Conservation (phyloP, 176 grass and related monocot genomes). For the Zizania latifolia region DNA sequence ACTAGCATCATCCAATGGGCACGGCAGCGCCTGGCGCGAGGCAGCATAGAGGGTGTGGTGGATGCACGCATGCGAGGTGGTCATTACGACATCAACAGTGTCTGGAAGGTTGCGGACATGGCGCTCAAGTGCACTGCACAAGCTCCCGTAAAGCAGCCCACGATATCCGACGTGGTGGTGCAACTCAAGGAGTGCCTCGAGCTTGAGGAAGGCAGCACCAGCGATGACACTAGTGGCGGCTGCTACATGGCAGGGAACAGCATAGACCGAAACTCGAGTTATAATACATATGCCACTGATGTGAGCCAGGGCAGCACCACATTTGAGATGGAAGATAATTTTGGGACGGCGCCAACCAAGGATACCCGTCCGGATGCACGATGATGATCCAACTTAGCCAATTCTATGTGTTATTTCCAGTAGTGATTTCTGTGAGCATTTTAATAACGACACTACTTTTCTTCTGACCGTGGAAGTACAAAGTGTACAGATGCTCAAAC, state of each 20-base stretch:
- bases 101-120: constrained; percentile 49
- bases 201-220: constrained; percentile 5
- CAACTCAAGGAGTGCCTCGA: constrained; percentile 49
- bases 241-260: background rate
- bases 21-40: background rate
- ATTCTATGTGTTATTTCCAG: background rate
- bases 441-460: background rate
- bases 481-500: background rate
- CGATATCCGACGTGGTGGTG: constrained; percentile 48
- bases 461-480: background rate
- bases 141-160: background rate
- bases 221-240: background rate
- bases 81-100: constrained; percentile 28
- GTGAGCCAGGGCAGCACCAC: background rate
- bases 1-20: constrained; percentile 18
- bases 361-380: background rate
- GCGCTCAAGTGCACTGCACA: constrained; percentile 53
- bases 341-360: background rate
- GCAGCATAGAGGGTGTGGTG: constrained; percentile 40
- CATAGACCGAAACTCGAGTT: background rate
- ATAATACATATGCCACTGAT: constrained; percentile 6
- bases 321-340: background rate
- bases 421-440: background rate
- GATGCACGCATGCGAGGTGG: constrained; percentile 8
- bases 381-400: background rate